These are phyloP conservation scores for Monosporozyma yasuniensis DNA, from an alignment of 805 yeast species.

Conservation along the genomic window DNA sequence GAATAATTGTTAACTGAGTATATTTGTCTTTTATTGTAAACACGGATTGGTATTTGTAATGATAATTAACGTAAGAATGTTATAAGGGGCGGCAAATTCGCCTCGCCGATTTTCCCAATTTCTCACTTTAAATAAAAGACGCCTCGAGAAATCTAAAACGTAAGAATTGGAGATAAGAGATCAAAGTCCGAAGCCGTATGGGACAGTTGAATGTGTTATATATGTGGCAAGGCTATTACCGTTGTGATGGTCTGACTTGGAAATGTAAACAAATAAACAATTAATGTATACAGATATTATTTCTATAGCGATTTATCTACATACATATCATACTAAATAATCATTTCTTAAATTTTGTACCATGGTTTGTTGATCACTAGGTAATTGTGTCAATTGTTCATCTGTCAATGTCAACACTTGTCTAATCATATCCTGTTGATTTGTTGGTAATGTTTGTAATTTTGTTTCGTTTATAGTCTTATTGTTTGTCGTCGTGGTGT, in stretches of 20 bases:
- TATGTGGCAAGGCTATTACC: background rate
- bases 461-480: conserved; percentile 36
- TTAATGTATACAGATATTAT: no score
- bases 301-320: no score
- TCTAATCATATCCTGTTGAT: conserved; percentile 47
- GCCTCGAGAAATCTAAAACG: background rate
- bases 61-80: no score
- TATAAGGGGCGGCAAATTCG: background rate
- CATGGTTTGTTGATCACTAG: conserved; percentile 42
- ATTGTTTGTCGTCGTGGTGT: conserved; percentile 12
- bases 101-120: background rate
- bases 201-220: background rate
- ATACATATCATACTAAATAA: conserved; percentile 33
- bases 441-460: conserved; percentile 42
- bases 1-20: no score
- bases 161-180: background rate
- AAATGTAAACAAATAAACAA: no score
- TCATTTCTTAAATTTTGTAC: conserved; percentile 47
- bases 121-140: no score
- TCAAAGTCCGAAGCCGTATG: background rate
- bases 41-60: no score
- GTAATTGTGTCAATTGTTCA: conserved; percentile 35
- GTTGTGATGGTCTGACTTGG: background rate
- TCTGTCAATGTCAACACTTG: conserved; percentile 41
- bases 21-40: no score